Evolutionary conservation across 1,139 yeast species (phyloP), one percentile per base, ranked within the genome.

Genomic region (Suhomyces panamericanus): DNA sequence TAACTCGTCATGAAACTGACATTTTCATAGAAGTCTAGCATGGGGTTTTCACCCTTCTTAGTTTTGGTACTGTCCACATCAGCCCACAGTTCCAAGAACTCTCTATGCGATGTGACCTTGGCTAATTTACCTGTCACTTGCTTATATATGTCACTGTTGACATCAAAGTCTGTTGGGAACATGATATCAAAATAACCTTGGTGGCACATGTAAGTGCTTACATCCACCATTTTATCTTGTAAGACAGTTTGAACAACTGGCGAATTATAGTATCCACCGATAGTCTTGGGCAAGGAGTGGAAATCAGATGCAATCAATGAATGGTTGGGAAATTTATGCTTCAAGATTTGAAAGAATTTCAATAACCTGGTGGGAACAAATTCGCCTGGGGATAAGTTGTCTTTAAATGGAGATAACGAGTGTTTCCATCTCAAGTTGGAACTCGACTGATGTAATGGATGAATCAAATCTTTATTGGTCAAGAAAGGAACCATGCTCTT

Each of bases 101-200:
- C 86, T 9, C 72, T 66, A 62, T 88, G 96, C 32, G 81, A 65
- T 38, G 78, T 73, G 1, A 81, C 78, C 44, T 68, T 66, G 10
- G 85, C 75, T 2, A 75, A 63, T 53, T 80, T 85, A 0, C 89
- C 90, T 12, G 85, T 80, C 7, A 87, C 79, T 50, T 78, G 79
- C 26, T 71, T 69, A 58, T 89, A 89, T 49, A 88, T 50, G 44
- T 81, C 83, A 38, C 81, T 73, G 4, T 85, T 81, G 13, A 81
- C 64, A 8, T 70, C 69, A 61, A 89, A 89, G 57, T 88, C 87
- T 0, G 96, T 88, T 6, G 96, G 88, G 59, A 88, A 88, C 84
- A 87, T 81, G 41, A 89, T 88, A 62, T 88, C 96, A 60, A 87
- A 88, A 56, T 77, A 85, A 0, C 96, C 96, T 59, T 87, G 96